Conservation (phyloP, 371 early-diverging fungal genomes). For the Zopfochytrium polystomum region DNA sequence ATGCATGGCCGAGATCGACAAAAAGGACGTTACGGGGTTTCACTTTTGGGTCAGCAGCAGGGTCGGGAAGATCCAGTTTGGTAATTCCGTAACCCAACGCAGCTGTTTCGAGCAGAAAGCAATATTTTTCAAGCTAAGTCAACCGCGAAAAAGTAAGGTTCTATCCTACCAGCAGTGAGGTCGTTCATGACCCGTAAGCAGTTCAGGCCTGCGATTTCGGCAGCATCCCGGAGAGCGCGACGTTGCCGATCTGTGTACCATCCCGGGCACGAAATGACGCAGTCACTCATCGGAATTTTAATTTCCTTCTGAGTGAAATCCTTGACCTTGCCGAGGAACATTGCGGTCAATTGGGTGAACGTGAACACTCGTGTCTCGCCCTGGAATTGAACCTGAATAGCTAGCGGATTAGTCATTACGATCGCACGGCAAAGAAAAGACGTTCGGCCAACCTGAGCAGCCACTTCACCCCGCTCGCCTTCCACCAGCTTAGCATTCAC, state of each 20-base stretch:
- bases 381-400: constrained; percentile 61
- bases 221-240: constrained; percentile 82
- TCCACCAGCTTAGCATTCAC: constrained; percentile 77
- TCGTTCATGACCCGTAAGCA: constrained; percentile 91
- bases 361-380: constrained; percentile 72
- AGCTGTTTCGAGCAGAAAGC: constrained; percentile 37
- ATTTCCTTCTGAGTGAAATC: constrained; percentile 83
- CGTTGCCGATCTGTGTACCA: constrained; percentile 96
- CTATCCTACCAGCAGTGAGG: constrained; percentile 64
- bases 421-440: neutral
- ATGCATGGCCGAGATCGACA: constrained; percentile 92
- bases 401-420: neutral
- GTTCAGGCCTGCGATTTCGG: constrained; percentile 90
- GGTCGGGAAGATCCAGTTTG: constrained; percentile 93
- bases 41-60: constrained; percentile 39
- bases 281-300: constrained; percentile 83
- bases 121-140: neutral
- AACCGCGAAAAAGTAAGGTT: neutral
- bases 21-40: constrained; percentile 90
- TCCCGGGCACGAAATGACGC: constrained; percentile 90
- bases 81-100: constrained; percentile 97
- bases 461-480: constrained; percentile 84
- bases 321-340: constrained; percentile 84
- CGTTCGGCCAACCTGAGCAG: constrained; percentile 24
- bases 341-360: constrained; percentile 84